Conservation (phyloP, 148 eudicot genomes). For the Amaranthus palmeri region DNA sequence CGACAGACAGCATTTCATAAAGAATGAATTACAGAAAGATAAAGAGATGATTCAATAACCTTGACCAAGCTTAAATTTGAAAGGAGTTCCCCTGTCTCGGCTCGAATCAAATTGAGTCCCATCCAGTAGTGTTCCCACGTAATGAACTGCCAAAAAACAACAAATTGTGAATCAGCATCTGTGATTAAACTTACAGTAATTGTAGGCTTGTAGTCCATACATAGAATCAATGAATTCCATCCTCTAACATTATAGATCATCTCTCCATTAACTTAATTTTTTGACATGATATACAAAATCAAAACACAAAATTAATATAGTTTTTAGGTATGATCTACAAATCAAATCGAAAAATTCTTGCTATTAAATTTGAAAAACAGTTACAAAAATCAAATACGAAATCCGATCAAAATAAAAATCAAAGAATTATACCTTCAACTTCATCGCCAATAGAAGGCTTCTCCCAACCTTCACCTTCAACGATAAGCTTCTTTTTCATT, state of each 20-base stretch:
- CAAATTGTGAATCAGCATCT: not conserved
- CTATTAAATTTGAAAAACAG: not conserved
- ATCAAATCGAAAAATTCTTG: not conserved
- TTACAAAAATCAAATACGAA: not conserved
- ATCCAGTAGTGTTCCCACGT: constrained; percentile 74
- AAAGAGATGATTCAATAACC: constrained; percentile 21
- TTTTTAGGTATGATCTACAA: not conserved
- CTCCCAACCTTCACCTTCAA: constrained; percentile 72
- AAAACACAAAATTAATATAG: too few species aligned
- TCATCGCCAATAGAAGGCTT: constrained; percentile 69
- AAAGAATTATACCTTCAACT: constrained; percentile 48
- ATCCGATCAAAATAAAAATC: not conserved
- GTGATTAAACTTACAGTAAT: not conserved
- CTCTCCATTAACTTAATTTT: too few species aligned
- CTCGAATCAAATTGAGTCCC: constrained; percentile 86
- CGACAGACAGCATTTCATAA: too few species aligned
- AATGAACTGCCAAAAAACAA: constrained; percentile 54
- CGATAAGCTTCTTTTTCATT: constrained; percentile 68
- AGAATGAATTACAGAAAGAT: too few species aligned
- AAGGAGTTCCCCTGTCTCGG: constrained; percentile 70
- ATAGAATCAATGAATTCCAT: too few species aligned
- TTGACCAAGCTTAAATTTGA: constrained; percentile 80
- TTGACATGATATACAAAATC: too few species aligned
- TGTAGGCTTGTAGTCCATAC: too few species aligned
- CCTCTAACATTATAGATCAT: too few species aligned